Base-by-base conservation (phyloP, 306 rosid genomes). In the Vigna trinervia region DNA sequence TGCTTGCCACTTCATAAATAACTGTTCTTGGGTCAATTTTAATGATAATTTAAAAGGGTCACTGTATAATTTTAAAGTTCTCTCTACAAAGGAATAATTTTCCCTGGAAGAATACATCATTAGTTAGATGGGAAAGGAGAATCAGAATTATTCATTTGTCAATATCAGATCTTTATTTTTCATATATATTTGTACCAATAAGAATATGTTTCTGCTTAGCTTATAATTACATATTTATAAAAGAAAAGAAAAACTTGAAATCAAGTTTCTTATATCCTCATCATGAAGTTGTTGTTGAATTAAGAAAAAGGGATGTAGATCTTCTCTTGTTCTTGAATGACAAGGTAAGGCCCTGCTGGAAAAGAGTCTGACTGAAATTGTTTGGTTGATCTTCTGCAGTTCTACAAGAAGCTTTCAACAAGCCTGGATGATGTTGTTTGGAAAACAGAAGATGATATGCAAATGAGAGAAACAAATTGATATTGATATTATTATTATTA, bases 381-480 rank as follows among this genome's bases (percentile, higher is more conserved):
- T 58, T 30, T 69, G 74, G 5, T 68, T 66, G 47, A 5, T 59
- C 20, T 19, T 56, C 3, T 85, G 88, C 92, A 95, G 98, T 92
- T 95, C 87, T 95, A 92, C 87, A 95, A 92, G 63, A 95, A 71
- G 65, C 97, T 95, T 36, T 92, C 98, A 66, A 90, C 88, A 34
- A 65, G 84, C 71, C 84, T 95, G 78, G 93, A 95, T 1, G 97
- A 92, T 66, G 97, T 95, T 54, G 98, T 95, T 62, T 95, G 98
- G 98, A 92, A 89, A 86, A 88, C 91, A 13, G 98, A 92, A 72
- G 98, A 95, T 59, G 98, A 94, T 74, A 73, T 87, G 91, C 82
- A 75, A 77, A 58, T 79, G 89, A 83, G 73, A 77, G 85, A 80
- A 82, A 66, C 39, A 34, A 84, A 90, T 56, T 88, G 79, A 89